Percentiles rank a stretch among this genome's conserved stretches.
Conservation (phyloP, 2,329 filamentous ascomycete species). For the Penicillium brevicompactum region DNA sequence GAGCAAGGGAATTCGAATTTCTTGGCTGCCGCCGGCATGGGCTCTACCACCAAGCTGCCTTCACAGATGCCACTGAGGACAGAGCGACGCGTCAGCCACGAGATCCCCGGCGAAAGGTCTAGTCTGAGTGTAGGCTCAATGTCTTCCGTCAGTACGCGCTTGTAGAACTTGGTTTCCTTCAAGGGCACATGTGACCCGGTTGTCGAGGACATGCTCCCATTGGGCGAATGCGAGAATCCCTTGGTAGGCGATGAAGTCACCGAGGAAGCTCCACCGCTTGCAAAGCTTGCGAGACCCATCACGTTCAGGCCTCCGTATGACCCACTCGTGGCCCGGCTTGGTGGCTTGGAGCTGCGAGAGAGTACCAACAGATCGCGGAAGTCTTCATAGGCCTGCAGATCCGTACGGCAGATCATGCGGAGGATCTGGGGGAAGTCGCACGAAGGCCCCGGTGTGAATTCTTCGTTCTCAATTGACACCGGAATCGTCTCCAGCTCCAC, state of each 20-base stretch:
- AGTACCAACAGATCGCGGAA: slow-evolving; percentile 76
- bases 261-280: slow-evolving; percentile 53
- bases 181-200: slow-evolving; percentile 57
- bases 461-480: slow-evolving; percentile 49
- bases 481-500: slow-evolving; percentile 56
- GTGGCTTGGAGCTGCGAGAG: slow-evolving; percentile 62
- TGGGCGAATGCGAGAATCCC: slow-evolving; percentile 60
- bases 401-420: slow-evolving; percentile 78
- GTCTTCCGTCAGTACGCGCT: slow-evolving; percentile 83
- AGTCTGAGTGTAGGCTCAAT: slow-evolving; percentile 91
- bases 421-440: slow-evolving; percentile 81
- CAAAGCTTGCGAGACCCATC: slow-evolving; percentile 55
- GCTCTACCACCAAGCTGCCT: slow-evolving; percentile 86
- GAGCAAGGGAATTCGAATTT: slow-evolving; percentile 69
- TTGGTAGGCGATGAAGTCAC: slow-evolving; percentile 61
- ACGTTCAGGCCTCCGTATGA: slow-evolving; percentile 67
- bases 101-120: slow-evolving; percentile 85
- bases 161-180: slow-evolving; percentile 93
- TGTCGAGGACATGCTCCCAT: slow-evolving; percentile 42
- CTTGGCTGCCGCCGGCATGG: slow-evolving; percentile 64
- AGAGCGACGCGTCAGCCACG: slow-evolving; percentile 86
- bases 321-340: slow-evolving; percentile 71
- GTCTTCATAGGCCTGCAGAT: slow-evolving; percentile 79
- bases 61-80: slow-evolving; percentile 82
- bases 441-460: slow-evolving; percentile 63